Percentiles rank a stretch among this genome's conserved stretches.
phyloP scores from a whole-genome alignment of 495 filamentous ascomycete genomes.

The Sordaria brevicollis region DNA sequence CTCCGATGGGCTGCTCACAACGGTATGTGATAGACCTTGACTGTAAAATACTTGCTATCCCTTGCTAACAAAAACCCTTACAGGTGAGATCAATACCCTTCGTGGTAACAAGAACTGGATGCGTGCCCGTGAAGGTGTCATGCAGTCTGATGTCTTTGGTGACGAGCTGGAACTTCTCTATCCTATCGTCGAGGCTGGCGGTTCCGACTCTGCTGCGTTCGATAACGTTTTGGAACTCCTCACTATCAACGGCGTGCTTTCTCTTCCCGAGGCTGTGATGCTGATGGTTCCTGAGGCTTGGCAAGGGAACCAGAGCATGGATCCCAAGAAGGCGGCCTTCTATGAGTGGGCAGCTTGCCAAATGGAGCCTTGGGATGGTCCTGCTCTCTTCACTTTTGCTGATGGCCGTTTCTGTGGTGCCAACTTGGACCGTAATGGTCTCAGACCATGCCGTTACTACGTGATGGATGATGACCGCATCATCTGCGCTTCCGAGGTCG shows the following conservation, averaged over 20 bases:
- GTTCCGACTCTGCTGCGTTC: slow-evolving; percentile 96
- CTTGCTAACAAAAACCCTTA: slow-evolving; percentile 24
- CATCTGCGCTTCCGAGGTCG: slow-evolving; percentile 96
- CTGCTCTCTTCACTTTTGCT: slow-evolving; percentile 95
- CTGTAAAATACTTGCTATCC: not conserved
- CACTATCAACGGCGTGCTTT: slow-evolving; percentile 94
- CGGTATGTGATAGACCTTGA: slow-evolving; percentile 41
- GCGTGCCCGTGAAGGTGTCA: slow-evolving; percentile 91
- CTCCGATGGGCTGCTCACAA: slow-evolving; percentile 98
- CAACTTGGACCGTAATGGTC: slow-evolving; percentile 95
- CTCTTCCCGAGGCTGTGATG: slow-evolving; percentile 96
- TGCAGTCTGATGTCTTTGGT: slow-evolving; percentile 86
- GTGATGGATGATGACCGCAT: slow-evolving; percentile 97
- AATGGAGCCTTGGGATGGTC: slow-evolving; percentile 99
- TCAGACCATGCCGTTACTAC: slow-evolving; percentile 96
- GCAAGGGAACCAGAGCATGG: slow-evolving; percentile 90
- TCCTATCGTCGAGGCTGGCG: slow-evolving; percentile 93
- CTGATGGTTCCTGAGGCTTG: slow-evolving; percentile 98
- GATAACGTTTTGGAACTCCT: slow-evolving; percentile 96
- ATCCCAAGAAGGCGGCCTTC: slow-evolving; percentile 93
- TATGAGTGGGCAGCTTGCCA: slow-evolving; percentile 99
- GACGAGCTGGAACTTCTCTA: slow-evolving; percentile 88
- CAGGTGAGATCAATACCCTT: slow-evolving; percentile 91
- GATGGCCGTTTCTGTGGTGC: slow-evolving; percentile 97
- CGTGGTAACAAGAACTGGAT: slow-evolving; percentile 99